Percentiles rank a stretch among this genome's conserved stretches.
These are phyloP conservation scores for Aspergillus brasiliensis DNA, from an alignment of 2,329 filamentous ascomycete species.

Conservation along the genomic window DNA sequence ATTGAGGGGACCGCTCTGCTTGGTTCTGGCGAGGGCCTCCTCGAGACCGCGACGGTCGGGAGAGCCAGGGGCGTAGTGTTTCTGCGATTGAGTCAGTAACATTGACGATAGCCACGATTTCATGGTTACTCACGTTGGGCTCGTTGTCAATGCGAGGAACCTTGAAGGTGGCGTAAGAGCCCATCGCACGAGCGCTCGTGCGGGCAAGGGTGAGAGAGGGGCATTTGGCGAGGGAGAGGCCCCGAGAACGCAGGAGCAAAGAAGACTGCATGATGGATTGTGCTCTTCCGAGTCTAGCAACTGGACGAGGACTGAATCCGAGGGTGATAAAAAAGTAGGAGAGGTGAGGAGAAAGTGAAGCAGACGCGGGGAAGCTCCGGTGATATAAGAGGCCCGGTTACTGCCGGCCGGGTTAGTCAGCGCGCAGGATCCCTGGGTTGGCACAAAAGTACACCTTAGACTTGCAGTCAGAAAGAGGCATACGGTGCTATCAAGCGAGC, in stretches of 20 bases:
- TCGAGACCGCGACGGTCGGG: conserved; percentile 74
- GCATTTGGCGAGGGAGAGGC: conserved; percentile 24
- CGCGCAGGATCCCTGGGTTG: background rate
- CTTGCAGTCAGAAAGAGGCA: background rate
- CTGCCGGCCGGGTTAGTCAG: conserved; percentile 12
- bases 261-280: conserved; percentile 32
- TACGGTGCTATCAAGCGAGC: background rate
- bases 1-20: conserved; percentile 69
- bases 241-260: conserved; percentile 30
- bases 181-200: conserved; percentile 28
- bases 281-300: conserved; percentile 5
- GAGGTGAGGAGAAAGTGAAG: conserved; percentile 11
- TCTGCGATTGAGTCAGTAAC: conserved; percentile 53
- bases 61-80: conserved; percentile 85
- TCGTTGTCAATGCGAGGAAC: conserved; percentile 86
- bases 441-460: background rate
- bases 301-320: background rate
- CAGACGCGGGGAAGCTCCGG: conserved; percentile 31
- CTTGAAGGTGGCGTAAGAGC: conserved; percentile 81
- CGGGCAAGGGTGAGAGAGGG: conserved; percentile 23
- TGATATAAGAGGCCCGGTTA: conserved; percentile 17
- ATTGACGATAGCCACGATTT: background rate
- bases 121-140: conserved; percentile 73
- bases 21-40: conserved; percentile 70
- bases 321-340: conserved; percentile 6